Evolutionary conservation across 768 basidiomycete genomes (phyloP).

Genomic region (Cystobasidium ongulense): DNA sequence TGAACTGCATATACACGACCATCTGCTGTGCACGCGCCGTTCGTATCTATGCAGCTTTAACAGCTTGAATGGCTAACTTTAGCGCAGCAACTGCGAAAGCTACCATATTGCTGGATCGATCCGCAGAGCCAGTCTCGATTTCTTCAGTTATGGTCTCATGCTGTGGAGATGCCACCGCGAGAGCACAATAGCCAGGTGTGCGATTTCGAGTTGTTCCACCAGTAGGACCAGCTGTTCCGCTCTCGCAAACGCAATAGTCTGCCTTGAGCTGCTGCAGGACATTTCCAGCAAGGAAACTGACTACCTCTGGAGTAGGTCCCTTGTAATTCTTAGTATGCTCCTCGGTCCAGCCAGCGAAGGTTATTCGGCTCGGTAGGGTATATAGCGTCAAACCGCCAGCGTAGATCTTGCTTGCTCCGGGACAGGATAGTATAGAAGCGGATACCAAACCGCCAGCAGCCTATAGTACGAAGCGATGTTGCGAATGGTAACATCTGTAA

Average conservation of each 20-base stretch:
- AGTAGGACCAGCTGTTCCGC: constrained; percentile 32
- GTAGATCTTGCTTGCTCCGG: constrained; percentile 32
- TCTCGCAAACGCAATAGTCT: constrained; percentile 23
- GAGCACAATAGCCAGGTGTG: constrained; percentile 24
- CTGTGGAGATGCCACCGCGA: constrained; percentile 6
- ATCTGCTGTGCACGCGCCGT: too few relatives aligned
- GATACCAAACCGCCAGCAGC: constrained; percentile 31
- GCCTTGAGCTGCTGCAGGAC: constrained; percentile 14
- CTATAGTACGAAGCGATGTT: not conserved
- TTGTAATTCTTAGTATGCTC: constrained; percentile 13
- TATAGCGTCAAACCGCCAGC: constrained; percentile 21
- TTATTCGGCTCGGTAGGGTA: constrained; percentile 17
- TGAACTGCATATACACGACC: too few relatives aligned
- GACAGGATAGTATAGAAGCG: constrained; percentile 19
- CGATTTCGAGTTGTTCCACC: constrained; percentile 24
- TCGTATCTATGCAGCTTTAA: not conserved
- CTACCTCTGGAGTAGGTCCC: constrained; percentile 29
- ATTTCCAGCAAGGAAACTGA: constrained; percentile 16
- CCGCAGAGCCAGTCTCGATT: not conserved
- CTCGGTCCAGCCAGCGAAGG: constrained; percentile 32
- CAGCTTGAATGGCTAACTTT: not conserved
- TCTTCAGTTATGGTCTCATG: not conserved
- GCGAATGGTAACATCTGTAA: too few relatives aligned
- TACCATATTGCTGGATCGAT: not conserved
- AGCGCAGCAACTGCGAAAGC: not conserved